Evolutionary conservation across 345 rosid genomes (phyloP).

Genomic region (Noccaea caerulescens): DNA sequence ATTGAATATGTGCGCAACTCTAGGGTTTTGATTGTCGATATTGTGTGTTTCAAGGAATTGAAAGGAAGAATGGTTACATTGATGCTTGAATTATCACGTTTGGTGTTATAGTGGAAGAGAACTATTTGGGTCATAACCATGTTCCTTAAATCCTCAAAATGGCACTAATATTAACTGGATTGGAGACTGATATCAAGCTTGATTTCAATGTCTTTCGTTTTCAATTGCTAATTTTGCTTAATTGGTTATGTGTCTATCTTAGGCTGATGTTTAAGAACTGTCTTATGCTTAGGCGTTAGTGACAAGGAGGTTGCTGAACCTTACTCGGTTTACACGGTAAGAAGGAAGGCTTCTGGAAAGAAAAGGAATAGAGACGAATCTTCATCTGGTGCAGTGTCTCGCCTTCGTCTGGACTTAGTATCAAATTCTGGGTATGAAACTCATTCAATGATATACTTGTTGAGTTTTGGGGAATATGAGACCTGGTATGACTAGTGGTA

Average conservation of each 20-base stretch:
- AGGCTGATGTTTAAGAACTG: conserved; percentile 16
- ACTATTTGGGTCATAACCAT: neutral
- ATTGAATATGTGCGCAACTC: conserved; percentile 25
- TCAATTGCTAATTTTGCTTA: neutral
- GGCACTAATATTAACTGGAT: neutral
- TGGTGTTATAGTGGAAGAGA: conserved; percentile 2
- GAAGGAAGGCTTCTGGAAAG: conserved; percentile 45
- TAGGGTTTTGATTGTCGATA: conserved; percentile 35
- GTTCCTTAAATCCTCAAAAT: neutral
- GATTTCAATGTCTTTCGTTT: neutral
- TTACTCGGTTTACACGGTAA: conserved; percentile 45
- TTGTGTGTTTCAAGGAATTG: neutral
- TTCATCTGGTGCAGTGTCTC: conserved; percentile 36
- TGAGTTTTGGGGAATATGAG: conserved; percentile 2
- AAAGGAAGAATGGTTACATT: conserved; percentile 11
- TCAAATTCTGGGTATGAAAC: conserved; percentile 42
- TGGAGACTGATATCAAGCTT: conserved; percentile 9
- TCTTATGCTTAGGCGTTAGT: conserved; percentile 38
- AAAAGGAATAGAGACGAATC: conserved; percentile 49
- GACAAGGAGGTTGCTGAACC: conserved; percentile 41
- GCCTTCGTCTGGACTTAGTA: conserved; percentile 40
- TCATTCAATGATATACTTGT: neutral
- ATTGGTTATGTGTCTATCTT: neutral
- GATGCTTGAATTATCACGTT: neutral
- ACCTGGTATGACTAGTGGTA: conserved; percentile 11